Evolutionary conservation across 2,329 filamentous ascomycete genomes (phyloP), one percentile per base, ranked within the genome.

Genomic region (Ophiostoma sp.): DNA sequence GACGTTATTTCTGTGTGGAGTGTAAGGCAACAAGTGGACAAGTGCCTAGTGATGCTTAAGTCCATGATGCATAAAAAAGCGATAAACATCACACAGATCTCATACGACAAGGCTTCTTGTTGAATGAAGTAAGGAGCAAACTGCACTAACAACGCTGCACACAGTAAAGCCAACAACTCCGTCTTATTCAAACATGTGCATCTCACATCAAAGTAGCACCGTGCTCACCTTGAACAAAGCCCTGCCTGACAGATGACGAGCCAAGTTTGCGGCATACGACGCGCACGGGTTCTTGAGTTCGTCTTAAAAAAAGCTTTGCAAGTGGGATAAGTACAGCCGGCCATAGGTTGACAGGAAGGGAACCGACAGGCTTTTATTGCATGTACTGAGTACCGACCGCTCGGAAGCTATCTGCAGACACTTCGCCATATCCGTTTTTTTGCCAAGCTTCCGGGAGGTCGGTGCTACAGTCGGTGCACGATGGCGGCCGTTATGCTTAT

Each of bases 391-490:
- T 55, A 28, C 31, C 57, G 57, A 39, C 19, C 31, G n/a, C 57
- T 61, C 31, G 19, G 31, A 33, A 36, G 19, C 31, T 11, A 19
- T 8, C 57, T 61, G 55, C 12, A 42, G 19, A 42, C n/a, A 45
- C 11, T 22, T 28, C 61, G 22, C 36, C 36, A 7, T 66, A 17
- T 66, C 36, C 36, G 15, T 17, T 45, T 28, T 17, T 28, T 17
- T 66, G 61, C 61, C 61, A 66, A 66, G 36, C 36, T 28, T 28
- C 33, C 61, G 61, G 36, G n/a, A 45, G n/a, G n/a, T 45, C 12
- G 36, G 61, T 31, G 61, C 5, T 45, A 17, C 36, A 66, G n/a
- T 25, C 12, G 61, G 61, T 19, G 61, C 22, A 17, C 36, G 61
- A 66, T 28, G 36, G 36, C 22, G 61, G 19, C 11, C 22, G 15